Conservation (phyloP, 176 grass and related monocot species). For the Chrysopogon serrulatus region DNA sequence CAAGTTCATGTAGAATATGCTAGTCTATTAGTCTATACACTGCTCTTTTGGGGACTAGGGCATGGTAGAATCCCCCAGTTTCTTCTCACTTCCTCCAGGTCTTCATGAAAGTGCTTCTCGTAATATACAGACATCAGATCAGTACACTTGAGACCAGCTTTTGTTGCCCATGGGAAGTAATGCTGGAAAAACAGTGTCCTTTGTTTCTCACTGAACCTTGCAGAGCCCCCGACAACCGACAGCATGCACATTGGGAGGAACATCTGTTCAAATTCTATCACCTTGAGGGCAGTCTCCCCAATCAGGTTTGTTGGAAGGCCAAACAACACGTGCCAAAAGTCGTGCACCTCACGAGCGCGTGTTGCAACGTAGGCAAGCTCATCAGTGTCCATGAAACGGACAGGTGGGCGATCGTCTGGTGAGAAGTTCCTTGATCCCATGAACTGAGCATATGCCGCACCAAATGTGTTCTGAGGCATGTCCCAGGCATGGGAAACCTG, state of each 20-base stretch:
- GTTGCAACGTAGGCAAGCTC: conserved; percentile 78
- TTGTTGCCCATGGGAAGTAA: conserved; percentile 75
- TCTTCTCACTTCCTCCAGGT: conserved; percentile 65
- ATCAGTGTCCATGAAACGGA: conserved; percentile 89
- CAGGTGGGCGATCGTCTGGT: conserved; percentile 79
- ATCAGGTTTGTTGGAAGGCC: conserved; percentile 87
- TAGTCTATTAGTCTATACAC: conserved; percentile 22
- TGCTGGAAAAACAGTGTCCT: conserved; percentile 69
- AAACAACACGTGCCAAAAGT: conserved; percentile 94
- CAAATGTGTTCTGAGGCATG: conserved; percentile 83
- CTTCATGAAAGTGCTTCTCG: conserved; percentile 90
- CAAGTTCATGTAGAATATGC: neutral
- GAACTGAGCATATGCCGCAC: conserved; percentile 80
- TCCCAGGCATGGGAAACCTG: conserved; percentile 84
- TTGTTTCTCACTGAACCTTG: conserved; percentile 77
- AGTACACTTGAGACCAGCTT: conserved; percentile 56
- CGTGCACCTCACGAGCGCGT: conserved; percentile 85
- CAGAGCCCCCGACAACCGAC: conserved; percentile 75
- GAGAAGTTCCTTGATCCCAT: conserved; percentile 99
- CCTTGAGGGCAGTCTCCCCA: conserved; percentile 91
- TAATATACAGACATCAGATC: conserved; percentile 93
- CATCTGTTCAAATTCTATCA: conserved; percentile 96
- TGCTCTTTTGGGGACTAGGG: conserved; percentile 33
- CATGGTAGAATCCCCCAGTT: conserved; percentile 74
- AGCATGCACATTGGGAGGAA: conserved; percentile 91